Percentiles rank a stretch among this genome's conserved stretches.
phyloP scores from a whole-genome alignment of 1,284 basidiomycete genomes.

The Porogramme epimiltina region DNA sequence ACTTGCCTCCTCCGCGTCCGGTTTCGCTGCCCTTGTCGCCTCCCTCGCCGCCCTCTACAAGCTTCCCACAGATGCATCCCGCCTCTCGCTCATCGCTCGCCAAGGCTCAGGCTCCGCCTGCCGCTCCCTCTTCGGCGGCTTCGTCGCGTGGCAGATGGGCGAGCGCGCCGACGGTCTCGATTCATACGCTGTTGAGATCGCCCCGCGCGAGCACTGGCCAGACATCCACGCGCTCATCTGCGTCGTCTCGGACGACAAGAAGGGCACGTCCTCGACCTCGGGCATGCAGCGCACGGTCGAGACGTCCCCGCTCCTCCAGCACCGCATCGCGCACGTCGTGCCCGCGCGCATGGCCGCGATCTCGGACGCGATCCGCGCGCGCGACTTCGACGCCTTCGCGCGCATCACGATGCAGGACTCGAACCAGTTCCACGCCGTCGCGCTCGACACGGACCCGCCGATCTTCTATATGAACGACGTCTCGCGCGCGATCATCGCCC shows the following conservation, averaged over 20 bases:
- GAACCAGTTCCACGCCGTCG: conserved; percentile 98
- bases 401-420: conserved; percentile 95
- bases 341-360: conserved; percentile 88
- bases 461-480: conserved; percentile 99
- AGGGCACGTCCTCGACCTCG: conserved; percentile 92
- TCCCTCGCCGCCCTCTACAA: conserved; percentile 88
- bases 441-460: conserved; percentile 94
- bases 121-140: conserved; percentile 95
- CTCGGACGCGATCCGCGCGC: conserved; percentile 73
- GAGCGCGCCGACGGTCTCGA: conserved; percentile 73
- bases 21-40: conserved; percentile 92
- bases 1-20: conserved; percentile 95
- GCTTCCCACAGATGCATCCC: conserved; percentile 66
- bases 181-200: conserved; percentile 88
- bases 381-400: conserved; percentile 91
- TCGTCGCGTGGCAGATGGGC: conserved; percentile 95
- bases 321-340: conserved; percentile 88
- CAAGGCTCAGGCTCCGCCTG: conserved; percentile 98
- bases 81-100: conserved; percentile 91
- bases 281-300: conserved; percentile 98
- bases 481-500: conserved; percentile 80
- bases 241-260: conserved; percentile 96
- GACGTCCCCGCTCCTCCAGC: conserved; percentile 87
- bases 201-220: conserved; percentile 88
- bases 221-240: conserved; percentile 97